These are phyloP conservation scores for Pezicula radicicola DNA, from an alignment of 2,329 filamentous ascomycete genomes.

Conservation along the genomic window DNA sequence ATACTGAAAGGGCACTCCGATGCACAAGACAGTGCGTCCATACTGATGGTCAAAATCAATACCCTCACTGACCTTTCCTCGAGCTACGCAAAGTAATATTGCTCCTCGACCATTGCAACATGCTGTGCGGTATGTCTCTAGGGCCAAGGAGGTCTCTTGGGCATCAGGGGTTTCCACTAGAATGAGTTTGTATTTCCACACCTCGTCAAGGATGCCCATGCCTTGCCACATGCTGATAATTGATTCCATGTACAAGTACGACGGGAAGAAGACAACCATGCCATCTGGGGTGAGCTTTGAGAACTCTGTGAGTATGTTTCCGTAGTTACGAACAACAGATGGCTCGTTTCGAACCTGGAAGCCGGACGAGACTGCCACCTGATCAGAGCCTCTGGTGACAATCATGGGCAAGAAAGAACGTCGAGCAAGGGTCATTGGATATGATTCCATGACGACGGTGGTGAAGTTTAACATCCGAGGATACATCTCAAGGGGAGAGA, in stretches of 20 bases:
- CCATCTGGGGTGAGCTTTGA: conserved; percentile 94
- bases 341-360: conserved; percentile 96
- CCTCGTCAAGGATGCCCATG: conserved; percentile 95
- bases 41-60: conserved; percentile 99
- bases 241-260: conserved; percentile 98
- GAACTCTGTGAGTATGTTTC: conserved; percentile 89
- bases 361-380: conserved; percentile 86
- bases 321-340: conserved; percentile 95
- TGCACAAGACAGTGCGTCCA: conserved; percentile 90
- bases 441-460: conserved; percentile 93
- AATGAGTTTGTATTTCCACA: conserved; percentile 99
- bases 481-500: conserved; percentile 97
- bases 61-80: conserved; percentile 95
- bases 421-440: conserved; percentile 91
- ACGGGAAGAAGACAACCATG: conserved; percentile 98
- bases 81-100: conserved; percentile 88
- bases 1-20: conserved; percentile 97
- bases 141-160: conserved; percentile 90
- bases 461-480: conserved; percentile 96
- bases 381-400: conserved; percentile 90
- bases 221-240: conserved; percentile 99
- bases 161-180: conserved; percentile 96
- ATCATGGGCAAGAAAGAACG: conserved; percentile 98
- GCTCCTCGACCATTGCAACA: conserved; percentile 96
- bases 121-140: conserved; percentile 95